Percentiles rank a stretch among this genome's conserved stretches.
Evolutionary conservation across 495 filamentous ascomycete genomes (phyloP).

Genomic region (Beverwykella pulmonaria): DNA sequence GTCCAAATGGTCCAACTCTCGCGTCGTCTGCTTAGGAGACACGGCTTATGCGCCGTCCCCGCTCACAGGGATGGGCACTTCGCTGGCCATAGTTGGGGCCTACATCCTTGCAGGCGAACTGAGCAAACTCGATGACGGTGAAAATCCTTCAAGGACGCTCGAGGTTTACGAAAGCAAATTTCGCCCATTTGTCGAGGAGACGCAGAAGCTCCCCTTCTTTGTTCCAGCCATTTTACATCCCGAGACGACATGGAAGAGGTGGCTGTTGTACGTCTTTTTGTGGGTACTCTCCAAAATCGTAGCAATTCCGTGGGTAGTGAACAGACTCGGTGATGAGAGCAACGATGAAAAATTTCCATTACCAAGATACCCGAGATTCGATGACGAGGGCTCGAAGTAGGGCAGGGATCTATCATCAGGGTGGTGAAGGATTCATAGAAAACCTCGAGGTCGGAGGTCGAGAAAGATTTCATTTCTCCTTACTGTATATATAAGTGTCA

Average conservation of each 20-base stretch:
- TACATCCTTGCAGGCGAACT: conserved; percentile 44
- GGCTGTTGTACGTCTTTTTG: not conserved
- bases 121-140: conserved; percentile 23
- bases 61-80: conserved; percentile 41
- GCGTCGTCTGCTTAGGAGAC: conserved; percentile 41
- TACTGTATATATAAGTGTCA: too few relatives aligned
- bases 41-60: conserved; percentile 38
- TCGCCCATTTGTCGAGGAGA: conserved; percentile 29
- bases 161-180: conserved; percentile 28
- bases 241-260: conserved; percentile 21
- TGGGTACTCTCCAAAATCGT: too few relatives aligned
- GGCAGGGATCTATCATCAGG: too few relatives aligned
- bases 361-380: too few relatives aligned
- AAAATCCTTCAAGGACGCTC: conserved; percentile 16
- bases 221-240: conserved; percentile 29
- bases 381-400: too few relatives aligned
- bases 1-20: conserved; percentile 29
- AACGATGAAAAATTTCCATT: too few relatives aligned
- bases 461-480: too few relatives aligned
- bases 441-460: too few relatives aligned
- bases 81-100: conserved; percentile 37
- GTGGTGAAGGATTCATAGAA: too few relatives aligned
- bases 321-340: too few relatives aligned
- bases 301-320: too few relatives aligned
- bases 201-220: conserved; percentile 26